phyloP scores from a whole-genome alignment of 805 yeast genomes.

The Saccharomycopsis olivae region DNA sequence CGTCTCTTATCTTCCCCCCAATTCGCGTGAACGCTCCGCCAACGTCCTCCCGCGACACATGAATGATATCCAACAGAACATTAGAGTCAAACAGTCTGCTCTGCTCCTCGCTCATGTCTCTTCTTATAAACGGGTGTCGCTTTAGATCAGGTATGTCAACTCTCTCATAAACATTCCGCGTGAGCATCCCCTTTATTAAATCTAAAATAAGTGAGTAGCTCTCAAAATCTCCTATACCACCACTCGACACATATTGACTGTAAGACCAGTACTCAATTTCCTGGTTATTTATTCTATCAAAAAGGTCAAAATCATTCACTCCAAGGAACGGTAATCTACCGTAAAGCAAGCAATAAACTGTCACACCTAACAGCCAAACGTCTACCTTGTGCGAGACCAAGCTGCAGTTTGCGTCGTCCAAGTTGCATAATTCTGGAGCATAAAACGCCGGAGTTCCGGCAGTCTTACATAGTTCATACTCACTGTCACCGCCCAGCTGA shows the following conservation, averaged over 20 bases:
- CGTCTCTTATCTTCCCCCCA: no score
- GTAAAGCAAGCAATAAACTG: conserved; percentile 76
- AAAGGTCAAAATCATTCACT: conserved; percentile 74
- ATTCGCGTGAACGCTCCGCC: no score
- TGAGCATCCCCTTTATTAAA: conserved; percentile 48
- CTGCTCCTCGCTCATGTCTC: no score
- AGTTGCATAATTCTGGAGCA: conserved; percentile 84
- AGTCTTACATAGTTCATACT: conserved; percentile 82
- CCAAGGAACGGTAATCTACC: conserved; percentile 88
- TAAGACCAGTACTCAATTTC: no score
- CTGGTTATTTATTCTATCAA: conserved; percentile 68
- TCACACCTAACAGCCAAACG: conserved; percentile 96
- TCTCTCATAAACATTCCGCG: conserved; percentile 60
- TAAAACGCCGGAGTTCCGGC: conserved; percentile 97
- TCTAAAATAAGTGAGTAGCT: no score
- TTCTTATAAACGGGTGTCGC: conserved; percentile 56
- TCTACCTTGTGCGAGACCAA: conserved; percentile 75
- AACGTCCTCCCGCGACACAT: no score
- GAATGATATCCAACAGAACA: no score
- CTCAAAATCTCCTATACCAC: no score
- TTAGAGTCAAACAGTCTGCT: no score
- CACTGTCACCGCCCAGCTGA: conserved; percentile 38
- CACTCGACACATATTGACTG: no score
- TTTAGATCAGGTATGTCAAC: conserved; percentile 65
- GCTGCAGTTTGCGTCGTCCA: conserved; percentile 29